A percentile compares a stretch with the other conserved stretches of the same genome.
These are phyloP conservation scores for Mycosarcoma mackinlayi DNA, from an alignment of 1,284 basidiomycete species.

Conservation along the genomic window DNA sequence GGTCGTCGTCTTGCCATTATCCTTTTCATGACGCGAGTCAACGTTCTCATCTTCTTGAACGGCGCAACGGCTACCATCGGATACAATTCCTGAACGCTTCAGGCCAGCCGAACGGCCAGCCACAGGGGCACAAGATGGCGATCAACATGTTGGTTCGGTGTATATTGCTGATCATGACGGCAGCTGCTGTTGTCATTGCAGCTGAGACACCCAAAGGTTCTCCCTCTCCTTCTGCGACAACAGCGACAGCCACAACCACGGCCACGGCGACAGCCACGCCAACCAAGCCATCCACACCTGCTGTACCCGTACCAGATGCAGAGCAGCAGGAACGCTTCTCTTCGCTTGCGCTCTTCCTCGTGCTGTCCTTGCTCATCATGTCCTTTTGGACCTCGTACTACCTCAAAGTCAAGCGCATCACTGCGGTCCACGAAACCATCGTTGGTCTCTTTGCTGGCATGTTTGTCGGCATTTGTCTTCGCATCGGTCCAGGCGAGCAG, in stretches of 20 bases:
- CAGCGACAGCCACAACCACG: background rate
- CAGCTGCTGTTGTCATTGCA: slow-evolving; percentile 15
- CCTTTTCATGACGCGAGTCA: background rate
- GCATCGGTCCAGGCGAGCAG: slow-evolving; percentile 89
- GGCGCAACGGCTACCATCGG: too few species aligned
- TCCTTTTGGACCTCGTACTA: slow-evolving; percentile 98
- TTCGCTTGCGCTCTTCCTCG: slow-evolving; percentile 72
- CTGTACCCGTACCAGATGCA: slow-evolving; percentile 47
- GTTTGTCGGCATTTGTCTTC: slow-evolving; percentile 90
- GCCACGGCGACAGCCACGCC: slow-evolving; percentile 9
- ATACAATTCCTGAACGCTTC: too few species aligned
- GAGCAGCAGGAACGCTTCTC: slow-evolving; percentile 65
- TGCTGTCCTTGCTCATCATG: slow-evolving; percentile 90
- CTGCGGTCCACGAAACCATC: slow-evolving; percentile 94
- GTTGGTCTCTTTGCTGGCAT: slow-evolving; percentile 94
- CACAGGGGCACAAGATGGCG: slow-evolving; percentile 8
- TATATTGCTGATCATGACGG: slow-evolving; percentile 3
- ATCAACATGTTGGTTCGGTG: slow-evolving; percentile 11
- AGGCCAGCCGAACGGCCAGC: too few species aligned
- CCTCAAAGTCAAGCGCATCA: slow-evolving; percentile 94
- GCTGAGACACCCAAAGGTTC: too few species aligned
- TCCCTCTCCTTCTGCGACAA: too few species aligned
- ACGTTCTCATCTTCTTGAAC: background rate
- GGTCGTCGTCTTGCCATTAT: background rate
- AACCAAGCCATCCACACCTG: slow-evolving; percentile 5